These are phyloP conservation scores for Ophiostoma piceae DNA, from an alignment of 2,329 filamentous ascomycete species.

Conservation along the genomic window DNA sequence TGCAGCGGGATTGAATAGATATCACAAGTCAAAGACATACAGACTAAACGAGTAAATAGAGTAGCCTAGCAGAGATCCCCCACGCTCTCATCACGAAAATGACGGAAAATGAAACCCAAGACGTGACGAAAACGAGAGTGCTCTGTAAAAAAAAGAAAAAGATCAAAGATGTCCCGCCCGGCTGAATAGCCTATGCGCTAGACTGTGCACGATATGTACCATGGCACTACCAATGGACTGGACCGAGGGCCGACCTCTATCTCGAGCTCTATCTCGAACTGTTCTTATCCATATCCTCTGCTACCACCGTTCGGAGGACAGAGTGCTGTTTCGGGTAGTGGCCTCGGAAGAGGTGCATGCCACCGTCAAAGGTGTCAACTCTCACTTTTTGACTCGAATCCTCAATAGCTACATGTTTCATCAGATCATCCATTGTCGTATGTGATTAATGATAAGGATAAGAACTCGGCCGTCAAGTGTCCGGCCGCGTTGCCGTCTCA, in stretches of 20 bases:
- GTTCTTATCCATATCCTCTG: background rate
- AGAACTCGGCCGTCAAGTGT: background rate
- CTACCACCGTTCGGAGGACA: background rate
- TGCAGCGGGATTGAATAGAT: background rate
- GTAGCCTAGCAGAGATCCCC: background rate
- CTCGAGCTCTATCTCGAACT: background rate
- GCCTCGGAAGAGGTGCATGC: background rate
- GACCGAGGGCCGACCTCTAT: background rate
- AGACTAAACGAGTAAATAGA: too few relatives aligned
- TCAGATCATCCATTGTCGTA: too few relatives aligned
- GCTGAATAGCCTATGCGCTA: background rate
- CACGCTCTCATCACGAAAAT: conserved; percentile 2
- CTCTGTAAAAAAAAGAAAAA: background rate
- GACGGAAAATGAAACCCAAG: background rate
- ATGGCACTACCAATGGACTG: background rate
- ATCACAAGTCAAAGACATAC: background rate
- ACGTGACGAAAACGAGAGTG: conserved; percentile 6
- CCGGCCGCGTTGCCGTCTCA: background rate
- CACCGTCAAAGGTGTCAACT: background rate
- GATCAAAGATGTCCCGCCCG: background rate
- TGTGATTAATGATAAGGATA: background rate
- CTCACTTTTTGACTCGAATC: background rate
- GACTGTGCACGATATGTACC: background rate
- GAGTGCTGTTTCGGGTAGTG: background rate
- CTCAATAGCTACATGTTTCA: background rate